Conservation (phyloP, 2,329 filamentous ascomycete genomes). For the Coniochaeta sp. region DNA sequence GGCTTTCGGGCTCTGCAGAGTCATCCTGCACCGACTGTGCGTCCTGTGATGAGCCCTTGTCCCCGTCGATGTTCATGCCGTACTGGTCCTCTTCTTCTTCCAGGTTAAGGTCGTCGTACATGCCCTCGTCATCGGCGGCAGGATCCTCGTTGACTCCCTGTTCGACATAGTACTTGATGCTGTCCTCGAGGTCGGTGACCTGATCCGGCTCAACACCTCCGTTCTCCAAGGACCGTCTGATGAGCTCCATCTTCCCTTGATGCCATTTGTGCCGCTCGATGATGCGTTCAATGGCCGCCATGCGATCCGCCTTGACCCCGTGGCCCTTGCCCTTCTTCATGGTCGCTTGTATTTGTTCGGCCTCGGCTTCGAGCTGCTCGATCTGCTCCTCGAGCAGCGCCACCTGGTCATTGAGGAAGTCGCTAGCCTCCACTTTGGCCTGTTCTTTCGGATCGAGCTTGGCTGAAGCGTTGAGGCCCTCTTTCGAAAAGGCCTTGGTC, state of each 20-base stretch:
- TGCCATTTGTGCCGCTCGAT: conserved; percentile 97
- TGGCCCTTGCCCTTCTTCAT: conserved; percentile 96
- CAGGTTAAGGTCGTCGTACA: conserved; percentile 91
- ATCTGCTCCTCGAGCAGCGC: conserved; percentile 92
- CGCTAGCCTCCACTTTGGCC: conserved; percentile 80
- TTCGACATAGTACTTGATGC: conserved; percentile 90
- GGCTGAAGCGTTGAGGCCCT: conserved; percentile 82
- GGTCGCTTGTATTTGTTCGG: conserved; percentile 75
- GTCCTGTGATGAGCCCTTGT: conserved; percentile 91
- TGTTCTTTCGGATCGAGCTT: conserved; percentile 97
- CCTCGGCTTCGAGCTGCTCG: conserved; percentile 84
- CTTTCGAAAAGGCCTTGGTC: conserved; percentile 98
- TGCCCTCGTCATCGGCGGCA: conserved; percentile 75
- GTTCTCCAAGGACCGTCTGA: conserved; percentile 86
- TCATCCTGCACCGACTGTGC: conserved; percentile 89
- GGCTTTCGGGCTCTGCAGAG: conserved; percentile 46
- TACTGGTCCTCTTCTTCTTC: conserved; percentile 87
- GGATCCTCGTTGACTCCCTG: conserved; percentile 85
- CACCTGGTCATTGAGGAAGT: conserved; percentile 81
- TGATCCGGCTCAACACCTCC: conserved; percentile 81
- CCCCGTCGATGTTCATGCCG: conserved; percentile 72
- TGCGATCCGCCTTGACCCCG: conserved; percentile 71
- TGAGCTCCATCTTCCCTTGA: conserved; percentile 82
- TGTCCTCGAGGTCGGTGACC: conserved; percentile 82
- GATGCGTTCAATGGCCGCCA: conserved; percentile 75